These are phyloP conservation scores for Calocybe cyanea DNA, from an alignment of 768 basidiomycete species.

Conservation along the genomic window DNA sequence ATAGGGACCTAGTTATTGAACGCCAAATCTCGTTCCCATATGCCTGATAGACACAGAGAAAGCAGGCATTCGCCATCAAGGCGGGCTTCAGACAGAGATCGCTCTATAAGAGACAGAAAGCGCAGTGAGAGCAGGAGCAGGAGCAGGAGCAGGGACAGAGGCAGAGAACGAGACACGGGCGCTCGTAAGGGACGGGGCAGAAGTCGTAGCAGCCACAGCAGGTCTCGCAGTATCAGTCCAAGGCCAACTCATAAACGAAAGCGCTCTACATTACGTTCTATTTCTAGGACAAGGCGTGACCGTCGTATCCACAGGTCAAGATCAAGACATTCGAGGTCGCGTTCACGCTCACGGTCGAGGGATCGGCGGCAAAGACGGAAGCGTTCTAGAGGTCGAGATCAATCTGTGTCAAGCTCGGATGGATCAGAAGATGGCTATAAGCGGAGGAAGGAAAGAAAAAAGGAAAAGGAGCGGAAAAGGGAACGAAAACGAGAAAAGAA, in stretches of 20 bases:
- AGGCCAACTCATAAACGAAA: slow-evolving; percentile 29
- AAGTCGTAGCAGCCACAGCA: slow-evolving; percentile 9
- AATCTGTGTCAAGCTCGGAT: slow-evolving; percentile 42
- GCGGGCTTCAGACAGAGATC: not conserved
- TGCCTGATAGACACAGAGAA: not conserved
- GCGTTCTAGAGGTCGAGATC: slow-evolving; percentile 14
- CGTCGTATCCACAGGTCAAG: slow-evolving; percentile 27
- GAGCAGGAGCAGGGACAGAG: slow-evolving; percentile 1
- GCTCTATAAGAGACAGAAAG: not conserved
- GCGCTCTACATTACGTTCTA: slow-evolving; percentile 31
- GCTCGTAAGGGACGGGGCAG: slow-evolving; percentile 20
- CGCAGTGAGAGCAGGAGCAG: slow-evolving; percentile 18
- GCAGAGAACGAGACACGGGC: too few species aligned
- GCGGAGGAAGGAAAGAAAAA: slow-evolving; percentile 39
- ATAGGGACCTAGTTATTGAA: too few species aligned
- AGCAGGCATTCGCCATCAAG: slow-evolving; percentile 1
- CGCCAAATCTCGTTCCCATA: too few species aligned
- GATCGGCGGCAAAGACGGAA: slow-evolving; percentile 10
- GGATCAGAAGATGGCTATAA: slow-evolving; percentile 37
- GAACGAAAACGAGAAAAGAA: slow-evolving; percentile 50
- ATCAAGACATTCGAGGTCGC: slow-evolving; percentile 29
- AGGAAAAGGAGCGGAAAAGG: slow-evolving; percentile 36
- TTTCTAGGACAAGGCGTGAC: slow-evolving; percentile 28
- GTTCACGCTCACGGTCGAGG: slow-evolving; percentile 27
- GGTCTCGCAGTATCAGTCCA: slow-evolving; percentile 23